Evolutionary conservation across 371 early-diverging fungal genomes (phyloP).

Genomic region (Massospora cicadina): DNA sequence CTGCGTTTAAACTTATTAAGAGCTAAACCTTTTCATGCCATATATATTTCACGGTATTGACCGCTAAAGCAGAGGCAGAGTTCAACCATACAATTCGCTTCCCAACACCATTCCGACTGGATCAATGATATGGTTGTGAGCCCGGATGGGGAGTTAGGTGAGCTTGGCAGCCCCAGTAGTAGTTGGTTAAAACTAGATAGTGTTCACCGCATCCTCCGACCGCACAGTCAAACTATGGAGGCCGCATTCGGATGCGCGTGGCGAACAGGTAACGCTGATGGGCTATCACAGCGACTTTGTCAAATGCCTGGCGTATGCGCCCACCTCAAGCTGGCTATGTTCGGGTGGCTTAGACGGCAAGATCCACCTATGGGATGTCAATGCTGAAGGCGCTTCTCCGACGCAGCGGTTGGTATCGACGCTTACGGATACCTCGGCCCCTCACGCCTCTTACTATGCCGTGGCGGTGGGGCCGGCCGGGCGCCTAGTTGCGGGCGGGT

Average conservation of each 20-base stretch:
- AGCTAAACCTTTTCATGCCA: too few species aligned
- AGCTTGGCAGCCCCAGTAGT: neutral
- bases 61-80: too few species aligned
- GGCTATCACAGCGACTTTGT: slow-evolving; percentile 80
- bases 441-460: slow-evolving; percentile 54
- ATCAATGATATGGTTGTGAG: slow-evolving; percentile 80
- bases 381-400: slow-evolving; percentile 16
- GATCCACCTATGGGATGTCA: slow-evolving; percentile 79
- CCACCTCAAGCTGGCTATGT: slow-evolving; percentile 56
- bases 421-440: slow-evolving; percentile 16
- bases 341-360: slow-evolving; percentile 85
- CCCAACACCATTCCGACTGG: slow-evolving; percentile 87
- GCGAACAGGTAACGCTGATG: slow-evolving; percentile 27
- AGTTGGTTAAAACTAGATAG: slow-evolving; percentile 18
- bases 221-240: slow-evolving; percentile 72
- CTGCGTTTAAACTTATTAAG: too few species aligned
- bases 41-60: too few species aligned
- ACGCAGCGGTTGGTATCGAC: slow-evolving; percentile 15
- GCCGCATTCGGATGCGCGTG: slow-evolving; percentile 25
- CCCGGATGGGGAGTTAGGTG: slow-evolving; percentile 20
- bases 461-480: slow-evolving; percentile 53
- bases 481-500: slow-evolving; percentile 54
- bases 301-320: slow-evolving; percentile 54
- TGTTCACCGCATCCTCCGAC: slow-evolving; percentile 83
- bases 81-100: slow-evolving; percentile 43